Percentiles rank a stretch among this genome's conserved stretches.
phyloP scores from a whole-genome alignment of 169 alveolate species.

The Cryptosporidium parvum region DNA sequence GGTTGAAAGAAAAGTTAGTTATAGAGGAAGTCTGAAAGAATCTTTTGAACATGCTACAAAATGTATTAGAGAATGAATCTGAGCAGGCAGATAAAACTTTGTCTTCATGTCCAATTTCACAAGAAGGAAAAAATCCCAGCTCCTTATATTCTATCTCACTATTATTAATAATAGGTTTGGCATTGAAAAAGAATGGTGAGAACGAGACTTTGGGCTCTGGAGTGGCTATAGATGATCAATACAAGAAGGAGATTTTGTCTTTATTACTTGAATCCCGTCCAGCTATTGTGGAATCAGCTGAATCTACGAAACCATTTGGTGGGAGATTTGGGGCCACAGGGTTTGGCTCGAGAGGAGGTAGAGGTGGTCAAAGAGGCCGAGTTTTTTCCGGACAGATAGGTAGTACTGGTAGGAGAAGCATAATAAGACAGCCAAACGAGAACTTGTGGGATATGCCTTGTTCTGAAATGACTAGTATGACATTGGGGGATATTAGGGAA shows the following conservation, averaged over 20 bases:
- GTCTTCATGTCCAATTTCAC: neutral
- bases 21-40: neutral
- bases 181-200: neutral
- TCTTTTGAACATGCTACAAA: constrained; percentile 9
- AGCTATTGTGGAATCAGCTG: constrained; percentile 2
- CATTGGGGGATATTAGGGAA: constrained; percentile 73
- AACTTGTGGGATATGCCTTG: constrained; percentile 75
- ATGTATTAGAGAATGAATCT: neutral
- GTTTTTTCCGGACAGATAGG: neutral
- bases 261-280: constrained; percentile 46
- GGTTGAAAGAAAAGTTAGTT: neutral
- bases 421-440: constrained; percentile 40
- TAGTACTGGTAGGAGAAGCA: constrained; percentile 42
- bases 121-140: neutral
- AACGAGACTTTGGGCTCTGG: neutral
- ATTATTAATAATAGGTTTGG: constrained; percentile 17
- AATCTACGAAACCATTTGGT: constrained; percentile 36
- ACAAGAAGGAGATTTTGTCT: neutral
- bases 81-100: neutral
- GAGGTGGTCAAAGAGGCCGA: constrained; percentile 40
- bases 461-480: constrained; percentile 44
- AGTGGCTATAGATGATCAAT: constrained; percentile 6
- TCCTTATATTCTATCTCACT: constrained; percentile 22
- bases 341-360: constrained; percentile 42
- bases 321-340: constrained; percentile 63